phyloP scores from a whole-genome alignment of 495 filamentous ascomycete species.

The Lepidopterella palustris region DNA sequence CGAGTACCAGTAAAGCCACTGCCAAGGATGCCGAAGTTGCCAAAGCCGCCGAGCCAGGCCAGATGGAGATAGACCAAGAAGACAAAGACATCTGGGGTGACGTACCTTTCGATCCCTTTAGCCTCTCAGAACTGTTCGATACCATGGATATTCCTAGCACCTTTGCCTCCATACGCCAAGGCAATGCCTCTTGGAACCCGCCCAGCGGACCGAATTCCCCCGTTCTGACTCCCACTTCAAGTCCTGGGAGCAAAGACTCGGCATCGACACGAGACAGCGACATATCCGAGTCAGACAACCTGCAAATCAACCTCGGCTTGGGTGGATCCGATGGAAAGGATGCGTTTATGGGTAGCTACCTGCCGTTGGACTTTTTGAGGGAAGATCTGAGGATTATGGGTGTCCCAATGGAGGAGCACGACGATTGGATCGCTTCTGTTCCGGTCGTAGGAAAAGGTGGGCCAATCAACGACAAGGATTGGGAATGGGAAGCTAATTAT shows the following conservation, averaged over 20 bases:
- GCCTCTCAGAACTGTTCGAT: constrained; percentile 10
- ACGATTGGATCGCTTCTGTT: constrained; percentile 2
- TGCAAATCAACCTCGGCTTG: constrained; percentile 16
- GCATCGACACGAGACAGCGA: constrained; percentile 19
- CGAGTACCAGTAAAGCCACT: constrained; percentile 6
- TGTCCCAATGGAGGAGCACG: constrained; percentile 17
- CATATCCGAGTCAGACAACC: constrained; percentile 27
- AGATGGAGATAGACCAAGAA: not conserved
- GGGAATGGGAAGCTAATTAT: not conserved
- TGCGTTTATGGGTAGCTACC: constrained; percentile 2
- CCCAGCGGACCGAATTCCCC: constrained; percentile 19
- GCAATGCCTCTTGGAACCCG: constrained; percentile 20
- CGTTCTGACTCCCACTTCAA: constrained; percentile 13
- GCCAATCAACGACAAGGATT: not conserved
- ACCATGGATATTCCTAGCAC: constrained; percentile 12
- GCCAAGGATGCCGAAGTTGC: constrained; percentile 9
- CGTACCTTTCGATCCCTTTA: not conserved
- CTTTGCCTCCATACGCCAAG: constrained; percentile 15
- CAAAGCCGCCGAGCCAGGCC: not conserved
- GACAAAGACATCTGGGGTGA: not conserved
- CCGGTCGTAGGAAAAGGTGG: not conserved
- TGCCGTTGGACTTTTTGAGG: constrained; percentile 12
- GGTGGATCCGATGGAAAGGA: constrained; percentile 14
- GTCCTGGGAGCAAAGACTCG: constrained; percentile 15
- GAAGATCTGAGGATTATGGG: constrained; percentile 16